A percentile compares a stretch with the other conserved stretches of the same genome.
These are phyloP conservation scores for Candida piceae DNA, from an alignment of 805 yeast genomes.

Conservation along the genomic window DNA sequence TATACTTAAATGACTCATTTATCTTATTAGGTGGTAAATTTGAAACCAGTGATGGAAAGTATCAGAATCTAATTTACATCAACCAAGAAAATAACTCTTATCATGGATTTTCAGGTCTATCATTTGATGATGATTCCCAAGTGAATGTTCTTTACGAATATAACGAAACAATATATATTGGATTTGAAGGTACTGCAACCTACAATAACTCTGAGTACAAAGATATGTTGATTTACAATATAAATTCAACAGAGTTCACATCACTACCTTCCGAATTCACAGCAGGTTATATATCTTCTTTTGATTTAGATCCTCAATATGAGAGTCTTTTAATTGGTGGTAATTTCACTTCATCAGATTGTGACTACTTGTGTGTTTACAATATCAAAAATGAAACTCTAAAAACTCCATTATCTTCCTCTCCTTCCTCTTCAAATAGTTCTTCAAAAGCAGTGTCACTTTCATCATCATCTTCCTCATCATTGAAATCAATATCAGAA, in stretches of 20 bases:
- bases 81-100: constrained; percentile 2
- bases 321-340: constrained; percentile 67
- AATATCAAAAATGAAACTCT: constrained; percentile 52
- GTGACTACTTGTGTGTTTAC: constrained; percentile 64
- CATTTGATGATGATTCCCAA: constrained; percentile 16
- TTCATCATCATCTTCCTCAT: constrained; percentile 12
- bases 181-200: constrained; percentile 35
- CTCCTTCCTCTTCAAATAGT: no score
- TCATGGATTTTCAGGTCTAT: constrained; percentile 11
- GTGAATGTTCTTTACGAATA: constrained; percentile 32
- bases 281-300: constrained; percentile 35
- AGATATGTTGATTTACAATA: constrained; percentile 52
- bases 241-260: constrained; percentile 37
- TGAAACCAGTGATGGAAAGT: constrained; percentile 20
- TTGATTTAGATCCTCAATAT: constrained; percentile 35
- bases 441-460: constrained; percentile 48
- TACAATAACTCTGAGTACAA: constrained; percentile 20
- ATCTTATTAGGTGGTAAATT: constrained; percentile 61
- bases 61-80: constrained; percentile 20
- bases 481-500: constrained; percentile 48
- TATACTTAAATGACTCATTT: constrained; percentile 43
- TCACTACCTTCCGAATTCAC: constrained; percentile 33
- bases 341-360: constrained; percentile 44
- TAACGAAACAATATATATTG: constrained; percentile 38
- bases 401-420: constrained; percentile 33